These are phyloP conservation scores for Aspergillus sp. DNA, from an alignment of 2,329 filamentous ascomycete species.

Conservation along the genomic window DNA sequence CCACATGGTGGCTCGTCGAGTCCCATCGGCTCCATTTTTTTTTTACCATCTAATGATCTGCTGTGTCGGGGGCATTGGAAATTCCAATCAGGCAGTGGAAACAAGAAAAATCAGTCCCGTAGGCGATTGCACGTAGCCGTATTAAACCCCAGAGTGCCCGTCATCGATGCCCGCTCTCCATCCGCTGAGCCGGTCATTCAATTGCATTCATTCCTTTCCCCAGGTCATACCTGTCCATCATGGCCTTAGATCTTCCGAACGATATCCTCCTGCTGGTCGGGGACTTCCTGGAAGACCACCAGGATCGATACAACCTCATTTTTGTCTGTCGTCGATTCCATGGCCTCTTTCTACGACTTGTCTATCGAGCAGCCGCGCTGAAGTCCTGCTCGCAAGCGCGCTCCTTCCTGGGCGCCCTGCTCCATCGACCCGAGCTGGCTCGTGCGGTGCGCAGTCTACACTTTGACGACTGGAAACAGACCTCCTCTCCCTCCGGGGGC, in stretches of 20 bases:
- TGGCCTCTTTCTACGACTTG: slow-evolving; percentile 23
- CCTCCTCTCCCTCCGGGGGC: not conserved
- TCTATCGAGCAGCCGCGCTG: slow-evolving; percentile 21
- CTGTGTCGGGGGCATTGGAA: not conserved
- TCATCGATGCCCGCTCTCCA: not conserved
- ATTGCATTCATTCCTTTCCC: not conserved
- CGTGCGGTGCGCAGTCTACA: slow-evolving; percentile 23
- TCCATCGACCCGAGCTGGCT: slow-evolving; percentile 22
- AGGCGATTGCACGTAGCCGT: not conserved
- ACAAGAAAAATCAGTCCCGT: slow-evolving; percentile 3
- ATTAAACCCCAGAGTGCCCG: slow-evolving; percentile 4
- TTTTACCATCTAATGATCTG: slow-evolving; percentile 8
- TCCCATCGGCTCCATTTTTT: slow-evolving; percentile 9
- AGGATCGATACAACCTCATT: slow-evolving; percentile 26
- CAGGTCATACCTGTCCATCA: slow-evolving; percentile 12
- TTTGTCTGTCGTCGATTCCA: slow-evolving; percentile 27
- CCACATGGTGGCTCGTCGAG: slow-evolving; percentile 3
- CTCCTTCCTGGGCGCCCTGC: slow-evolving; percentile 22
- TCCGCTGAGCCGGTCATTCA: slow-evolving; percentile 1
- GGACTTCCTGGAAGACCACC: slow-evolving; percentile 23
- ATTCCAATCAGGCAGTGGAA: slow-evolving; percentile 4
- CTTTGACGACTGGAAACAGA: slow-evolving; percentile 20
- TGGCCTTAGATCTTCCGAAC: slow-evolving; percentile 24
- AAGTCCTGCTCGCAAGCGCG: slow-evolving; percentile 16
- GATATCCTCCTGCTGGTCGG: slow-evolving; percentile 31